Evolutionary conservation across 345 rosid genomes (phyloP).

Genomic region (Eucalyptus paniculata): DNA sequence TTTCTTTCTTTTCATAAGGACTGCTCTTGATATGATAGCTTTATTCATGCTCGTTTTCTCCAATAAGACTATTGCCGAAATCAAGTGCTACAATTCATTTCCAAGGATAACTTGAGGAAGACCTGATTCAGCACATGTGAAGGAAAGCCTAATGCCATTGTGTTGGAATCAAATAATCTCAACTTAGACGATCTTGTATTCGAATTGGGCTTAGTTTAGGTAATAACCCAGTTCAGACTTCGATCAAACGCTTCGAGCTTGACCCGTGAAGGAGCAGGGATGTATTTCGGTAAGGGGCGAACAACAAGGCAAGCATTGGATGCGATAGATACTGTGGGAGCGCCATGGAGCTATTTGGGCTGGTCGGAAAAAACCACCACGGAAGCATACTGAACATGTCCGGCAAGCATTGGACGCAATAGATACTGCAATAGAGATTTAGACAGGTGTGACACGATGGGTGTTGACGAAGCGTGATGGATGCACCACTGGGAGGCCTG

Average conservation of each 20-base stretch:
- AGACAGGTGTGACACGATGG: not conserved
- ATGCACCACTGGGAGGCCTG: not conserved
- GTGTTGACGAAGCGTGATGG: not conserved
- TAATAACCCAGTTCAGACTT: not conserved
- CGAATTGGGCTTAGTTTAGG: not conserved
- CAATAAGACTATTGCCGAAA: fast-evolving
- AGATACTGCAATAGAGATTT: not conserved
- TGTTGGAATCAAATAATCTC: not conserved
- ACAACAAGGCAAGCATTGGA: not conserved
- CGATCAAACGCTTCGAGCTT: not conserved
- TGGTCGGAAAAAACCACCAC: not conserved
- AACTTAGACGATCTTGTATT: not conserved
- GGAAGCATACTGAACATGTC: not conserved
- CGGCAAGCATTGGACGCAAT: not conserved
- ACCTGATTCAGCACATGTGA: not conserved
- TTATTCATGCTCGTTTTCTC: not conserved
- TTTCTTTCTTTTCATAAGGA: not conserved
- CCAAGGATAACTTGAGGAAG: not conserved
- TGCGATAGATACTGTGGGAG: not conserved
- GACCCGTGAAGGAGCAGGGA: not conserved
- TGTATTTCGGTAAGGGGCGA: not conserved
- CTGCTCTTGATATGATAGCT: not conserved
- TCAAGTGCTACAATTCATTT: not conserved
- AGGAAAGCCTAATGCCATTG: not conserved
- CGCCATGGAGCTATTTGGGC: not conserved